Base-by-base conservation (phyloP, 306 rosid species). In the Trifolium pratense region DNA sequence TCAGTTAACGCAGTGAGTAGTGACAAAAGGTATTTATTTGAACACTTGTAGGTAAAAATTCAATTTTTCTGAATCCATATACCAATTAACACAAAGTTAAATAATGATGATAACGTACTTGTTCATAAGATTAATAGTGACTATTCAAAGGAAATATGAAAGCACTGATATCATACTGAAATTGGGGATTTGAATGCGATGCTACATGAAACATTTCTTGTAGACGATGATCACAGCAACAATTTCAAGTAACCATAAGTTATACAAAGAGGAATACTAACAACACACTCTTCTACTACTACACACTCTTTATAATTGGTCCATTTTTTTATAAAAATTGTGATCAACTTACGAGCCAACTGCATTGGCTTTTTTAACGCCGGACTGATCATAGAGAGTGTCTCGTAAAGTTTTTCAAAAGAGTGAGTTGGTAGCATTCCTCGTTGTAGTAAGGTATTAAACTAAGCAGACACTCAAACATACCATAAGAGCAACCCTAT, bases 231-330 rank as follows among this genome's bases (percentile, higher is more conserved):
- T 65, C 52, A 63, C 80, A 20, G 68, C 63, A 73, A 31, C 59
- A 25, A 68, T 64, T 29, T 46, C 69, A 16, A 39, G 34, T 68
- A 39, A 77, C 17, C 36, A 51, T 13, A 80, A 80, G 11, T n/a
- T 14, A 68, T 34, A 48, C 18, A 18, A 26, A 36, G 29, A 21
- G 53, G 5, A 65, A 40, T 20, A 31, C 18, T 59, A 29, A 10
- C 40, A 59, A 15, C 6, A 0, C 18, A 59, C 65, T 59, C 65
- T 11, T 23, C 9, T 13, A 20, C 25, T 21, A 36, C 49, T 17
- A 36, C 10, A 7, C 37, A 6, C 67, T 32, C 68, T 64, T 39
- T 65, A 65, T 7, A 65, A 65, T 13, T 20, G 17, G 52, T 40
- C 70, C 32, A 13, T 39, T 13, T 3, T 45, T 42, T 42, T 6